Conservation (phyloP, 2,329 filamentous ascomycete genomes). For the Pseudogymnoascus sp. region DNA sequence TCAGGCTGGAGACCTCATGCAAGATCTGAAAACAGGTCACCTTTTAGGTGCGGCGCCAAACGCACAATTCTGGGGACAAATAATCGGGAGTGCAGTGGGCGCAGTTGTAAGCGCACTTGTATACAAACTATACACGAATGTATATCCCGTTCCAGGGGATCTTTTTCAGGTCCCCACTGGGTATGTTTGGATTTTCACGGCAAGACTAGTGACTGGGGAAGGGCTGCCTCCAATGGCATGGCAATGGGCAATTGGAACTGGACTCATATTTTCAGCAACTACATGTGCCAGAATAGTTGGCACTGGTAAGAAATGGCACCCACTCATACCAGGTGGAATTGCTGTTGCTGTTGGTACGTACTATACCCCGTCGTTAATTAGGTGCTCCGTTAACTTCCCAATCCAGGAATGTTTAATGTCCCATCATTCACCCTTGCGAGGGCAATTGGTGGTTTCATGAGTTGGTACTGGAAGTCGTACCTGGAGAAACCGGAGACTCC, state of each 20-base stretch:
- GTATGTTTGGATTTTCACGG: slow-evolving; percentile 97
- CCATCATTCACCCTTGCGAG: slow-evolving; percentile 90
- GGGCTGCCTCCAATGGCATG: slow-evolving; percentile 78
- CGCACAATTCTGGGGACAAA: slow-evolving; percentile 93
- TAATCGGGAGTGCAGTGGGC: slow-evolving; percentile 81
- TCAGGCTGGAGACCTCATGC: slow-evolving; percentile 93
- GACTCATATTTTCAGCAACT: slow-evolving; percentile 60
- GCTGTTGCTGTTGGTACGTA: slow-evolving; percentile 79
- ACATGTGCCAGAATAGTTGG: slow-evolving; percentile 61
- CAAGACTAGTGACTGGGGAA: slow-evolving; percentile 81
- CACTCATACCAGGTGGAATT: slow-evolving; percentile 82
- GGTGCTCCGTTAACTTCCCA: slow-evolving; percentile 8
- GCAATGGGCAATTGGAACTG: slow-evolving; percentile 71
- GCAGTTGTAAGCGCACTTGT: slow-evolving; percentile 79
- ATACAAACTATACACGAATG: slow-evolving; percentile 82
- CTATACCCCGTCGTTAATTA: slow-evolving; percentile 13
- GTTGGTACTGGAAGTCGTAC: slow-evolving; percentile 67
- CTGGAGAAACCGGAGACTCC: slow-evolving; percentile 56
- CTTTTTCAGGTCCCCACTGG: slow-evolving; percentile 91
- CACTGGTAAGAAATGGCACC: slow-evolving; percentile 54
- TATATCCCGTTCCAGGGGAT: slow-evolving; percentile 81
- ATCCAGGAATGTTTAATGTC: slow-evolving; percentile 86
- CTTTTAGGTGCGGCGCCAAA: slow-evolving; percentile 84
- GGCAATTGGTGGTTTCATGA: slow-evolving; percentile 68
- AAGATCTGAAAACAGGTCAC: slow-evolving; percentile 95